Evolutionary conservation across 208 protist genomes (phyloP).

Genomic region (Wallacemonas collosoma): DNA sequence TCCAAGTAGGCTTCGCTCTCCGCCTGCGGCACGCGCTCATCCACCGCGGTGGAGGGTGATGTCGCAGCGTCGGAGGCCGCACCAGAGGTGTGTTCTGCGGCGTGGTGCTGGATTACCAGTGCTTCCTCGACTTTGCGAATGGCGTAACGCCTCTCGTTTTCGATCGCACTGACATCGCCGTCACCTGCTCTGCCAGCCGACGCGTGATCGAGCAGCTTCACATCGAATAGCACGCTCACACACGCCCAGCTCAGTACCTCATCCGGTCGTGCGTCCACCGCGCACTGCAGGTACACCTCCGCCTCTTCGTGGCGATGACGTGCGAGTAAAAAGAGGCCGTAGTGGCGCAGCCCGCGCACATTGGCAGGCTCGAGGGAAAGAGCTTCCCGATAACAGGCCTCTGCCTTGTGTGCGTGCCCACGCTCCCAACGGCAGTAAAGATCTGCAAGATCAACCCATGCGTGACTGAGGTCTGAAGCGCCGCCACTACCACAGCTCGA

Average conservation of each 20-base stretch:
- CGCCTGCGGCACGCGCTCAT: background rate
- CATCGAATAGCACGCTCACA: slow-evolving; percentile 16
- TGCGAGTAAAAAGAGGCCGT: slow-evolving; percentile 81
- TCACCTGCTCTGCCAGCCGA: background rate
- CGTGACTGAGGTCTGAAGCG: slow-evolving; percentile 4
- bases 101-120: background rate
- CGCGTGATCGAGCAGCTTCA: slow-evolving; percentile 68
- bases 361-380: slow-evolving; percentile 65
- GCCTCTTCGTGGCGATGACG: slow-evolving; percentile 81
- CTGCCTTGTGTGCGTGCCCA: slow-evolving; percentile 78
- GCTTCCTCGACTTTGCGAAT: slow-evolving; percentile 24
- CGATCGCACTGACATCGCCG: slow-evolving; percentile 28
- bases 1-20: slow-evolving; percentile 26
- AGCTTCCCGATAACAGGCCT: slow-evolving; percentile 91
- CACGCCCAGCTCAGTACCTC: slow-evolving; percentile 67
- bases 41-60: background rate
- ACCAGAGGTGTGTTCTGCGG: background rate
- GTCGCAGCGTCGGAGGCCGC: background rate
- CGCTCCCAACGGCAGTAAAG: slow-evolving; percentile 68
- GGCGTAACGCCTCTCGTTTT: slow-evolving; percentile 56
- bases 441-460: slow-evolving; percentile 79
- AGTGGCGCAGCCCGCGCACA: slow-evolving; percentile 67
- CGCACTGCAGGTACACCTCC: slow-evolving; percentile 84
- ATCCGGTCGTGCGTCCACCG: slow-evolving; percentile 51
- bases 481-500: background rate